These are phyloP conservation scores for Botrytis pseudocinerea DNA, from an alignment of 2,329 filamentous ascomycete species.

Conservation along the genomic window DNA sequence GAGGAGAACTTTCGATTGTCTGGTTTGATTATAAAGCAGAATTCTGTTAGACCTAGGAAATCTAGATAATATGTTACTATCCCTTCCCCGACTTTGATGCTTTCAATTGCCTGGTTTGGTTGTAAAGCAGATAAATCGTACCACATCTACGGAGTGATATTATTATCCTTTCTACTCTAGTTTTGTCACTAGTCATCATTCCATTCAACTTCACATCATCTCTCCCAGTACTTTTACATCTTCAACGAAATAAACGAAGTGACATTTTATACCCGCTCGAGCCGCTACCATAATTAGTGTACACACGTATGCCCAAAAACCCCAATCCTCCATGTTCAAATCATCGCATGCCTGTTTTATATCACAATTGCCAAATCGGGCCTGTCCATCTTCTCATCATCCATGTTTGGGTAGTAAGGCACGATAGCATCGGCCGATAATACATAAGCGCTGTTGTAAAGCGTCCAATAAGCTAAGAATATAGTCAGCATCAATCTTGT, in stretches of 20 bases:
- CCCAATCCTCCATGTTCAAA: slow-evolving; percentile 20
- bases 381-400: slow-evolving; percentile 75
- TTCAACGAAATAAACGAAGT: slow-evolving; percentile 1
- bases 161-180: not conserved
- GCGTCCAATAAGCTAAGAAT: slow-evolving; percentile 73
- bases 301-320: slow-evolving; percentile 2
- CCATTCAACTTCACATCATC: not conserved
- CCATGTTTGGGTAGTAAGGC: slow-evolving; percentile 88
- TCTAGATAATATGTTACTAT: not conserved
- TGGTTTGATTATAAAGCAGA: not conserved
- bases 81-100: not conserved
- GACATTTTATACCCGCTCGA: slow-evolving; percentile 9
- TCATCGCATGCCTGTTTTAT: slow-evolving; percentile 44
- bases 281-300: slow-evolving; percentile 16
- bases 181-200: not conserved
- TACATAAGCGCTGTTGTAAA: slow-evolving; percentile 97
- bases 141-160: not conserved
- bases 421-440: slow-evolving; percentile 92
- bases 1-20: not conserved
- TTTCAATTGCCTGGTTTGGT: not conserved
- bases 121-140: too few relatives aligned
- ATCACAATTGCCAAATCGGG: slow-evolving; percentile 82
- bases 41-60: not conserved
- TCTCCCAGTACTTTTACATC: not conserved
- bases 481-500: not conserved